These are phyloP conservation scores for Solanum piurae DNA, from an alignment of 257 asterid genomes.

Conservation along the genomic window DNA sequence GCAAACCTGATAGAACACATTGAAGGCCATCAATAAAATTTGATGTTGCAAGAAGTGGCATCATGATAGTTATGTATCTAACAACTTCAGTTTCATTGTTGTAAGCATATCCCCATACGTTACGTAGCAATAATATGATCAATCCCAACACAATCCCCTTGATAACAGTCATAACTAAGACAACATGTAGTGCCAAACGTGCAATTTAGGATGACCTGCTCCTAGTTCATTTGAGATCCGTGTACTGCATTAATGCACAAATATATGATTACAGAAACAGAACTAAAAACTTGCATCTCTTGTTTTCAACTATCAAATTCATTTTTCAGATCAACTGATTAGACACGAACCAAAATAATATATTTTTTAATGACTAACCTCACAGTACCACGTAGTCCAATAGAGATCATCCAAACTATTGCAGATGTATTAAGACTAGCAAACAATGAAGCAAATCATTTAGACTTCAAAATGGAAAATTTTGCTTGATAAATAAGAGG, in stretches of 20 bases:
- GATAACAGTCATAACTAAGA: constrained; percentile 27
- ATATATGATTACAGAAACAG: neutral
- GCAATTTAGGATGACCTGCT: constrained; percentile 54
- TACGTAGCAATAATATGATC: constrained; percentile 32
- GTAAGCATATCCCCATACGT: constrained; percentile 59
- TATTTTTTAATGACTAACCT: constrained; percentile 30
- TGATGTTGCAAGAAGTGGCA: constrained; percentile 63
- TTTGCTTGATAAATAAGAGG: neutral
- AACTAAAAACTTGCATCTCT: neutral
- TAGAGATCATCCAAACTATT: constrained; percentile 75
- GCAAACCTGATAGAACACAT: constrained; percentile 67
- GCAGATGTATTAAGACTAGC: constrained; percentile 59
- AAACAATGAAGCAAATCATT: neutral
- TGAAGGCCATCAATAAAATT: constrained; percentile 72
- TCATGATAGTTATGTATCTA: constrained; percentile 44
- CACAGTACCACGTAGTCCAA: constrained; percentile 67
- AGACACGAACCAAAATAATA: neutral
- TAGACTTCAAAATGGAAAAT: neutral
- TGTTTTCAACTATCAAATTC: neutral
- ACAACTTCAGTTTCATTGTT: constrained; percentile 49
- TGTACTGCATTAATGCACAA: neutral
- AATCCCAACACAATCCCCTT: constrained; percentile 43
- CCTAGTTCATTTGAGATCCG: constrained; percentile 45
- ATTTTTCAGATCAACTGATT: neutral
- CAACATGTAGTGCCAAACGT: constrained; percentile 43